Base-by-base conservation (phyloP, 805 yeast species). In the Candida manassasensis region DNA sequence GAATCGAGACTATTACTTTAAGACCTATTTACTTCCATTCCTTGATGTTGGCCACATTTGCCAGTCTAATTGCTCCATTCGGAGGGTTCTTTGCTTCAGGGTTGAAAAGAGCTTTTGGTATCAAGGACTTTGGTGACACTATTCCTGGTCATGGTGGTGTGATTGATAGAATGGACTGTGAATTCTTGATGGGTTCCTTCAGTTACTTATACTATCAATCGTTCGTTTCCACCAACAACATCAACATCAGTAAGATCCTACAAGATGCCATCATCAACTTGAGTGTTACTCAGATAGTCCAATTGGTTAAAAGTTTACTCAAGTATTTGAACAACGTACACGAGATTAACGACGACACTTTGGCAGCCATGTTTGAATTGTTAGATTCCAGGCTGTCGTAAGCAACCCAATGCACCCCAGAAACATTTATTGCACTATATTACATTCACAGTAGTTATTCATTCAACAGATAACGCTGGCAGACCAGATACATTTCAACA, bases 101-200 rank as follows among this genome's bases (percentile, higher is more conserved):
- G n/a, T 71, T 93, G 49, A 93, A 93, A 68, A 79, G 98, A 62
- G 87, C 97, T 10, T 89, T 93, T 65, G 85, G 90, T 53, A 88
- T 89, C 37, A 93, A 93, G 63, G 98, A 93, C 62, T 93, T 93
- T 53, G 98, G 97, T 47, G 95, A 90, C 54, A 90, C 97, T 7
- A 93, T 93, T 48, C 98, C 98, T 11, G 98, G 98, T 21, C 98
- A 93, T 56, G 98, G 98, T 44, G 98, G 98, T 48, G 81, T 93
- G 47, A 89, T 97, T 17, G 98, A 93, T 58, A 77, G 98, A 64
- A 81, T 93, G 69, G 98, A 93, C 63, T 93, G 98, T 63, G 97
- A 93, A 64, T 93, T 90, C 56, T 69, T 93, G 49, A 93, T 93
- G 97, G 98, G 98, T 9, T 85, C 95, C 26, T 93, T 93, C 56